Evolutionary conservation across 352 stramenopile species (phyloP), one percentile per base, ranked within the genome.

Genomic region (Globisporangium sylvaticum): DNA sequence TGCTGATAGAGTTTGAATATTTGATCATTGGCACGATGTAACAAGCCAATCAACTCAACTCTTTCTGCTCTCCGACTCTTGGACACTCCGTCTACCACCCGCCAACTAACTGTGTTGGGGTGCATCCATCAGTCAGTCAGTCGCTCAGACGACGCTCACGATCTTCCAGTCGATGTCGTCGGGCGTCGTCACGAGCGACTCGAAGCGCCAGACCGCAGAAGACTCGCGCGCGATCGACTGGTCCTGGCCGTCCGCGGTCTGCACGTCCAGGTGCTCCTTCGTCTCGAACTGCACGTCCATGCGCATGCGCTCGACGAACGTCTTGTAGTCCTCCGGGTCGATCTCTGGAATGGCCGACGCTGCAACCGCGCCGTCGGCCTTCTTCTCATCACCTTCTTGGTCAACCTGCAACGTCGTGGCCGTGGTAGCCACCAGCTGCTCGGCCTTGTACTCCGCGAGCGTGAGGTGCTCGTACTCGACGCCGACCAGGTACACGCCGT

Each of bases 121-220:
- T 39, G 32, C 32, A 10, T 15, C 29, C 32, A 39, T 39, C 9
- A 39, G 32, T 37, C 32, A 39, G 32, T 39, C 32, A 14, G 32
- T 39, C 32, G 32, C 32, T 64, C 18, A 68, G 56, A 61, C 44
- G 4, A 81, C 74, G 37, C 32, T 78, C 10, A 71, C 69, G 52
- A 91, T 87, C 22, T 81, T 81, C 83, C 83, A 91, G 65, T 89
- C 81, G 15, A 91, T 62, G 52, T 90, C 73, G 18, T 88, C 79
- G 0, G 76, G 76, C 3, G 70, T 67, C 4, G 81, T 89, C 29
- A 90, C 79, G 25, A 73, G 62, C 14, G 83, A 91, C 69, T 89
- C 83, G 46, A 90, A 90, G 62, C 69, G 69, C 75, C 75, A 81
- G 12, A 79, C 50, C 20, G 72, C 72, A 3, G 73, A 64, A 34